Percentiles rank a stretch among this genome's conserved stretches.
phyloP scores from a whole-genome alignment of 495 filamentous ascomycete species.

The Talaromyces trachyspermus region DNA sequence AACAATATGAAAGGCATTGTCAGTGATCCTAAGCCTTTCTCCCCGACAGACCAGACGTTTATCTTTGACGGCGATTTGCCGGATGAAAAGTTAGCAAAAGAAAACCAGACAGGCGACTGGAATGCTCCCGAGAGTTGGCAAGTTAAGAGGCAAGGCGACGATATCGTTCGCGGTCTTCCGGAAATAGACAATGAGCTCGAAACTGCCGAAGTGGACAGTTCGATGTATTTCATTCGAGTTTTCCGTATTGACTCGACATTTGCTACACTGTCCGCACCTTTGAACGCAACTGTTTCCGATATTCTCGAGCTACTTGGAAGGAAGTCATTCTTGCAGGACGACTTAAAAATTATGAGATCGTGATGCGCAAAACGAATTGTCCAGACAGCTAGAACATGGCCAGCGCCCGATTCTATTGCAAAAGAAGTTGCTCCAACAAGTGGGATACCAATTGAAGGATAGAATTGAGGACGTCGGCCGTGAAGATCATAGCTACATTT shows the following conservation, averaged over 20 bases:
- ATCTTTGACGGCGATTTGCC: conserved; percentile 45
- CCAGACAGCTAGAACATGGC: conserved; percentile 63
- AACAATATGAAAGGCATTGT: conserved; percentile 79
- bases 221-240: conserved; percentile 85
- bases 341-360: conserved; percentile 87
- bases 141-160: conserved; percentile 62
- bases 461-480: conserved; percentile 90
- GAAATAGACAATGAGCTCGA: conserved; percentile 50
- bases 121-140: conserved; percentile 92
- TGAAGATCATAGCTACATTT: conserved; percentile 95
- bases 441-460: conserved; percentile 83
- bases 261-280: conserved; percentile 71
- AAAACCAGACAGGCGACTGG: conserved; percentile 50
- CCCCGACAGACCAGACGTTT: conserved; percentile 30
- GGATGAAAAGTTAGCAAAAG: conserved; percentile 31
- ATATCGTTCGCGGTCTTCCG: conserved; percentile 48
- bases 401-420: conserved; percentile 90
- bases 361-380: conserved; percentile 91
- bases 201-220: conserved; percentile 32
- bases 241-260: conserved; percentile 92
- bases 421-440: conserved; percentile 84
- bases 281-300: conserved; percentile 78
- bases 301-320: conserved; percentile 76
- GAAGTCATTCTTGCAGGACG: conserved; percentile 86
- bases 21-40: conserved; percentile 43